phyloP scores from a whole-genome alignment of 495 filamentous ascomycete species.

The Penicillium lagena region DNA sequence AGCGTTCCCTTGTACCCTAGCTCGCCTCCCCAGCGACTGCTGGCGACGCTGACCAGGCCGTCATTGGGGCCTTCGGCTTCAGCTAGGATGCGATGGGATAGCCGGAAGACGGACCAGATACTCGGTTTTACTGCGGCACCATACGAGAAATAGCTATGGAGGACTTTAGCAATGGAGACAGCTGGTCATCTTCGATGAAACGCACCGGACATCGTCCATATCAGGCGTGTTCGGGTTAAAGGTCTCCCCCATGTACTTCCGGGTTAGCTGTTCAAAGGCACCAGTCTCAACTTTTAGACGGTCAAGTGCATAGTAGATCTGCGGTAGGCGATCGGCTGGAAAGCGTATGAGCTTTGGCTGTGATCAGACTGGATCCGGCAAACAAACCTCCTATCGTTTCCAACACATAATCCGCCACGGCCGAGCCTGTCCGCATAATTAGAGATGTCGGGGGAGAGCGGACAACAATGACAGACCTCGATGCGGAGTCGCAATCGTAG shows the following conservation, averaged over 20 bases:
- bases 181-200: not conserved
- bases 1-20: conserved; percentile 77
- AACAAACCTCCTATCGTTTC: conserved; percentile 53
- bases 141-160: conserved; percentile 75
- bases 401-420: conserved; percentile 81
- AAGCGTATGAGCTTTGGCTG: not conserved
- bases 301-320: conserved; percentile 63
- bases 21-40: conserved; percentile 74
- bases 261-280: conserved; percentile 81
- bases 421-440: conserved; percentile 42
- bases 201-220: conserved; percentile 56
- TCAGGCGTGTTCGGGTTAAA: conserved; percentile 84
- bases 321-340: conserved; percentile 49
- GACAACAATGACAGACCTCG: conserved; percentile 42
- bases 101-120: conserved; percentile 67
- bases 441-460: not conserved
- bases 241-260: conserved; percentile 66
- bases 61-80: conserved; percentile 79
- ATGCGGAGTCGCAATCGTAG: conserved; percentile 86
- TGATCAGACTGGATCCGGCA: not conserved
- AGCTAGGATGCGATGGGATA: conserved; percentile 64
- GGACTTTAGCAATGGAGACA: not conserved
- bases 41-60: conserved; percentile 83
- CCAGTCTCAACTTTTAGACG: conserved; percentile 66
- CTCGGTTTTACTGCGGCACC: conserved; percentile 66